Conservation (phyloP, 352 stramenopile genomes). For the Phytophthora kernoviae region DNA sequence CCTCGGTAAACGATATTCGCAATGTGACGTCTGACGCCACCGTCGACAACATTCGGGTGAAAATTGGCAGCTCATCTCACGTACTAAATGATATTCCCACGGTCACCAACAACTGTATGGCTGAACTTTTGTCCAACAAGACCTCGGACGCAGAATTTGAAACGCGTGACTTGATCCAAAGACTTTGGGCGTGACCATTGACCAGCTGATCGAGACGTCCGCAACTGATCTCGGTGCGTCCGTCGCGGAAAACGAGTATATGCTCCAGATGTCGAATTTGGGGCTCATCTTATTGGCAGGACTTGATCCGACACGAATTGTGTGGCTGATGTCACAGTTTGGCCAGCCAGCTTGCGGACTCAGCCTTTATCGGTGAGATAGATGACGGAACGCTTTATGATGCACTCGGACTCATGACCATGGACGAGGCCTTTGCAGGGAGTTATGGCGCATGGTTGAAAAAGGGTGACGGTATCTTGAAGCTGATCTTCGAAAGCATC, state of each 20-base stretch:
- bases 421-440: conserved; percentile 48
- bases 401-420: conserved; percentile 22
- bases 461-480: conserved; percentile 35
- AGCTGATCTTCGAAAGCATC: conserved; percentile 42
- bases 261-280: conserved; percentile 42
- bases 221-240: conserved; percentile 30
- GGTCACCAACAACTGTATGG: conserved; percentile 24
- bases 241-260: conserved; percentile 35
- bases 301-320: conserved; percentile 53
- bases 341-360: conserved; percentile 65
- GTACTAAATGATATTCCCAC: conserved; percentile 17
- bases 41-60: conserved; percentile 21
- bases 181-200: conserved; percentile 42
- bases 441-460: conserved; percentile 46
- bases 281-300: conserved; percentile 47
- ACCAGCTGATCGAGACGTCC: conserved; percentile 45
- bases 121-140: conserved; percentile 24
- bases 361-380: conserved; percentile 51
- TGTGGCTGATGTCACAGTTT: conserved; percentile 52
- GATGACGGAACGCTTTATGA: conserved; percentile 43
- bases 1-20: conserved; percentile 15
- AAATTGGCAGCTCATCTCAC: conserved; percentile 17
- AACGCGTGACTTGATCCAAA: conserved; percentile 28
- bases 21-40: conserved; percentile 11
- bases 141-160: conserved; percentile 17